Percentiles rank a stretch among this genome's conserved stretches.
phyloP scores from a whole-genome alignment of 345 rosid genomes.

The Salix viminalis region DNA sequence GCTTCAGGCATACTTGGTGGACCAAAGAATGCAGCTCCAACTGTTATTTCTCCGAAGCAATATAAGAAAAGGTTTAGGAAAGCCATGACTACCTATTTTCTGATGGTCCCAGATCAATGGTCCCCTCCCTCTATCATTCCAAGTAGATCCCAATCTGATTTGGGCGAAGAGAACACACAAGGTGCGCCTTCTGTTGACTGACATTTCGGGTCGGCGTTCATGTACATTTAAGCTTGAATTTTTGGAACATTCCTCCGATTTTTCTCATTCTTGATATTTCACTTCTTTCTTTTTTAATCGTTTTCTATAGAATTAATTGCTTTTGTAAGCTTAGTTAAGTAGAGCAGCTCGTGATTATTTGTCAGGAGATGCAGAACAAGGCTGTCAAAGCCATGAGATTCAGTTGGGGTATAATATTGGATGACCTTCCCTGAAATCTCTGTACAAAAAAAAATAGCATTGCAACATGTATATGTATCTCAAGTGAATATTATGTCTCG shows the following conservation, averaged over 20 bases:
- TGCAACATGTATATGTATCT: slow-evolving; percentile 19
- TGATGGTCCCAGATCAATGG: slow-evolving; percentile 98
- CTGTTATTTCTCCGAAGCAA: slow-evolving; percentile 93
- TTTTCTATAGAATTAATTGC: slow-evolving; percentile 28
- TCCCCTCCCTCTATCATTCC: slow-evolving; percentile 55
- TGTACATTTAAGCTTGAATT: slow-evolving; percentile 33
- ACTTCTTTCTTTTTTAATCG: slow-evolving; percentile 15
- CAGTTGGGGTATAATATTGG: slow-evolving; percentile 44
- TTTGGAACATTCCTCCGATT: slow-evolving; percentile 18
- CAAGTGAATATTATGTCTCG: slow-evolving; percentile 16
- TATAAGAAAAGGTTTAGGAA: slow-evolving; percentile 95
- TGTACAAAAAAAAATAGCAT: slow-evolving; percentile 36
- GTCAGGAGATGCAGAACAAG: slow-evolving; percentile 40
- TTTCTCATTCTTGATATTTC: slow-evolving; percentile 11
- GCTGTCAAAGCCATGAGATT: slow-evolving; percentile 32
- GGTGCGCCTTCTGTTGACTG: slow-evolving; percentile 34
- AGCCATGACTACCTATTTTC: slow-evolving; percentile 85
- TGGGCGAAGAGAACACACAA: slow-evolving; percentile 55
- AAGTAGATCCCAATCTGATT: slow-evolving; percentile 54
- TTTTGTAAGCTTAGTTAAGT: slow-evolving; percentile 24
- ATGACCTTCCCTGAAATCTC: slow-evolving; percentile 32
- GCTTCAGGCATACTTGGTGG: slow-evolving; percentile 92
- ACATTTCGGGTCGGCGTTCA: slow-evolving; percentile 19
- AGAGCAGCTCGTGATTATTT: slow-evolving; percentile 21
- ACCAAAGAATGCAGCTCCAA: slow-evolving; percentile 66